Conservation (phyloP, 2,329 filamentous ascomycete genomes). For the Diaporthe aspalathi region DNA sequence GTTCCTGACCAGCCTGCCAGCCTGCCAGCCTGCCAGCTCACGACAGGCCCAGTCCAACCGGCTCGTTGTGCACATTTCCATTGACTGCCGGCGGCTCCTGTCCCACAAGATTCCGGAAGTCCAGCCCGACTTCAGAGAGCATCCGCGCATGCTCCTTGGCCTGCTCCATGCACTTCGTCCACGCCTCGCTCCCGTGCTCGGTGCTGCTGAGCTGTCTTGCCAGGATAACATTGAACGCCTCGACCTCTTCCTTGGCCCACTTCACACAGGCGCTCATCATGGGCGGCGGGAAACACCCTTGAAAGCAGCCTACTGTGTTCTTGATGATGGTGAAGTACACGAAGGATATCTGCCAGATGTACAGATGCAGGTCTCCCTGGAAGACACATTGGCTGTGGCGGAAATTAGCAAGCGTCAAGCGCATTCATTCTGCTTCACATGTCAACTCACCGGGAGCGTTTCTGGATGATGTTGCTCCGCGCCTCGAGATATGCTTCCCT, state of each 20-base stretch:
- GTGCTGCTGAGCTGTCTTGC: conserved; percentile 88
- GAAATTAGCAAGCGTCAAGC: conserved; percentile 44
- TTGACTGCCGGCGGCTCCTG: conserved; percentile 55
- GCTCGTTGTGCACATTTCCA: conserved; percentile 43
- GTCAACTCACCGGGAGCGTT: conserved; percentile 77
- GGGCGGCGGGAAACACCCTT: conserved; percentile 83
- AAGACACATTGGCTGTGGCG: conserved; percentile 87
- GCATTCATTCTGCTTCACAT: conserved; percentile 29
- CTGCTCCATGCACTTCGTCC: conserved; percentile 84
- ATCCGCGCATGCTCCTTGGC: conserved; percentile 84
- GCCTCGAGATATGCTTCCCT: conserved; percentile 87
- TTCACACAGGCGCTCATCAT: conserved; percentile 96
- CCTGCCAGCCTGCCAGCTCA: conserved; percentile 37
- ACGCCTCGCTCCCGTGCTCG: conserved; percentile 78
- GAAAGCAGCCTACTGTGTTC: conserved; percentile 92
- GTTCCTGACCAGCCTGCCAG: no score
- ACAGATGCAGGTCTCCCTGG: conserved; percentile 90
- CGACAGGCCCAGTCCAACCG: conserved; percentile 57
- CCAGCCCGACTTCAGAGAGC: conserved; percentile 86
- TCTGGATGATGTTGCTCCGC: conserved; percentile 80
- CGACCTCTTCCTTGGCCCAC: conserved; percentile 97
- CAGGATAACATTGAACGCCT: conserved; percentile 87
- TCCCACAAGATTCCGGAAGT: conserved; percentile 87
- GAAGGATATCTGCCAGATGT: conserved; percentile 95
- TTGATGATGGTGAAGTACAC: conserved; percentile 95